Conservation (phyloP, 306 rosid species). For the Leucaena leucocephala region DNA sequence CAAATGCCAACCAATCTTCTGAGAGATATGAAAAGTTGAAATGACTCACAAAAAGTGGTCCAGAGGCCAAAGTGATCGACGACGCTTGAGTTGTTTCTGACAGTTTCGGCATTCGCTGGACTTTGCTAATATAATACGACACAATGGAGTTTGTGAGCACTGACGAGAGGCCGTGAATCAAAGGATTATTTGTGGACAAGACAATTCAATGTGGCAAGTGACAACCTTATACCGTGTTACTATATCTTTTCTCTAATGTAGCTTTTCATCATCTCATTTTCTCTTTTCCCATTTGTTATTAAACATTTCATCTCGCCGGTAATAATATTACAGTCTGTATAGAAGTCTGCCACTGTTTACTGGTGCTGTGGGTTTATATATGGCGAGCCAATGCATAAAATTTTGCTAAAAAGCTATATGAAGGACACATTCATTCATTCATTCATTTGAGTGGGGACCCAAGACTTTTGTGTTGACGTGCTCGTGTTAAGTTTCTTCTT, state of each 20-base stretch:
- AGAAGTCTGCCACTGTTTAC: background rate
- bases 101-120: conserved; percentile 22
- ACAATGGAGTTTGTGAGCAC: conserved; percentile 4
- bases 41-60: conserved; percentile 29
- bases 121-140: conserved; percentile 1
- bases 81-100: conserved; percentile 22
- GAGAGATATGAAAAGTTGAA: conserved; percentile 10
- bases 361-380: too few relatives aligned
- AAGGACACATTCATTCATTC: conserved; percentile 1
- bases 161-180: conserved; percentile 33
- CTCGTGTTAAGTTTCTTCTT: conserved; percentile 26
- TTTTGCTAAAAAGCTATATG: conserved; percentile 11
- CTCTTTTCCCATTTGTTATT: conserved; percentile 31
- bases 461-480: conserved; percentile 32
- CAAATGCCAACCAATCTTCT: too few relatives aligned
- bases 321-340: background rate
- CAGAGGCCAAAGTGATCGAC: conserved; percentile 24
- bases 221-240: conserved; percentile 16
- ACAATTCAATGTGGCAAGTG: conserved; percentile 31
- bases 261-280: conserved; percentile 23
- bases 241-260: background rate
- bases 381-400: conserved; percentile 29
- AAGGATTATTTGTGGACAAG: conserved; percentile 36
- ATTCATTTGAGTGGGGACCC: conserved; percentile 41
- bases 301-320: conserved; percentile 38